Conservation (phyloP, 371 early-diverging fungal genomes). For the Actinomucor elegans region DNA sequence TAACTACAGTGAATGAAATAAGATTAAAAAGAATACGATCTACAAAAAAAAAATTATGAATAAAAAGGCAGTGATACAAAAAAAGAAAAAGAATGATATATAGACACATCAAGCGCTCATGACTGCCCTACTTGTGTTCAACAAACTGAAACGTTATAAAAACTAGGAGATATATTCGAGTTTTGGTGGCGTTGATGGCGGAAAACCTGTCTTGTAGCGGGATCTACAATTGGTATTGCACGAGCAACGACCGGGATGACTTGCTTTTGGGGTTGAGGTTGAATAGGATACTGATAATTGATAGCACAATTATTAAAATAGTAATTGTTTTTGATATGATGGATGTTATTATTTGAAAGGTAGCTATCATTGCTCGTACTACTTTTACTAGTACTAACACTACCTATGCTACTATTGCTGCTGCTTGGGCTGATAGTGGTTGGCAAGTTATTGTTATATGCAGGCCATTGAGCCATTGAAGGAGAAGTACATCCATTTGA, state of each 20-base stretch:
- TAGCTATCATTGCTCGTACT: not conserved
- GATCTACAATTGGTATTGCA: slow-evolving; percentile 11
- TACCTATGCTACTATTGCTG: not conserved
- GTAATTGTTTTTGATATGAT: not conserved
- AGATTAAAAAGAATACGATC: too few relatives aligned
- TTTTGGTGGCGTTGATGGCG: slow-evolving; percentile 8
- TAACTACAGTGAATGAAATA: too few relatives aligned
- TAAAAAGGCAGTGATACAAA: too few relatives aligned
- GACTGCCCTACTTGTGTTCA: slow-evolving; percentile 2
- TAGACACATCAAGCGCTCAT: too few relatives aligned
- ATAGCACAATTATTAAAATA: not conserved
- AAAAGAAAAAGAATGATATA: too few relatives aligned
- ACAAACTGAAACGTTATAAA: slow-evolving; percentile 16
- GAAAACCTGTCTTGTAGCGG: slow-evolving; percentile 9
- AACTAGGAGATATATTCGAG: slow-evolving; percentile 14
- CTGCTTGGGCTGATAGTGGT: slow-evolving; percentile 2
- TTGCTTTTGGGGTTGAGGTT: too few relatives aligned
- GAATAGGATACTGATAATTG: not conserved
- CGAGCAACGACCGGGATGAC: not conserved
- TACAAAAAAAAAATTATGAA: too few relatives aligned
- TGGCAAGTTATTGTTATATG: not conserved
- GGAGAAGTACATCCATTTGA: not conserved
- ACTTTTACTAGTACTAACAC: not conserved
- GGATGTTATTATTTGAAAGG: not conserved
- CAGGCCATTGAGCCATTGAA: slow-evolving; percentile 8